These are phyloP conservation scores for Lecanosticta acicola DNA, from an alignment of 2,329 filamentous ascomycete species.

Conservation along the genomic window DNA sequence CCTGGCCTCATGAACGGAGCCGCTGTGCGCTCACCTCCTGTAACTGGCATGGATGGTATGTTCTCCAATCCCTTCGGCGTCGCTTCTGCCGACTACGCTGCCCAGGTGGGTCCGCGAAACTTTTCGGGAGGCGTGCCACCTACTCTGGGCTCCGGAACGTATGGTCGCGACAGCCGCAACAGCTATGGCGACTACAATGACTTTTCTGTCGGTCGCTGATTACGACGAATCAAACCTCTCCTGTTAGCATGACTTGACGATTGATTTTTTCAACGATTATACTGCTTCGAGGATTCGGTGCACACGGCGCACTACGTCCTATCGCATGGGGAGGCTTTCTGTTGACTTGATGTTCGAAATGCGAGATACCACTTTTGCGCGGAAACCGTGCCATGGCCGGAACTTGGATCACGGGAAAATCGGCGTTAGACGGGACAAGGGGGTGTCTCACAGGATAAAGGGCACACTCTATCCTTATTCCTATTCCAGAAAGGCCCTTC, in stretches of 20 bases:
- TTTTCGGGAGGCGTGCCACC: conserved; percentile 27
- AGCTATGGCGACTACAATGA: conserved; percentile 11
- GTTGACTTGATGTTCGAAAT: conserved; percentile 11
- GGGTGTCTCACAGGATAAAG: background rate
- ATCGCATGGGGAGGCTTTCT: conserved; percentile 12
- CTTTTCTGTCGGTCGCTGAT: background rate
- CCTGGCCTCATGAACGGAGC: conserved; percentile 39
- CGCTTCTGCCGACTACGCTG: conserved; percentile 17
- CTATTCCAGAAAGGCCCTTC: background rate
- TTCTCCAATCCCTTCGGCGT: conserved; percentile 27
- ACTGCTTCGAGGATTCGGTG: background rate
- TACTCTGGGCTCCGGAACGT: conserved; percentile 24
- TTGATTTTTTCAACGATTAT: background rate
- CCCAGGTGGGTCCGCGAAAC: conserved; percentile 21
- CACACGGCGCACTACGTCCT: conserved; percentile 13
- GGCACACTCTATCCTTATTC: background rate
- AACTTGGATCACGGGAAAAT: background rate
- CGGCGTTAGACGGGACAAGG: background rate
- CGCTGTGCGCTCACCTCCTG: conserved; percentile 14
- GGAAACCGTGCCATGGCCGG: conserved; percentile 13
- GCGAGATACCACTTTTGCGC: conserved; percentile 21
- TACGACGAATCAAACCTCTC: background rate
- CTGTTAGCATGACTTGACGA: background rate
- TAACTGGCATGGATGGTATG: conserved; percentile 24
- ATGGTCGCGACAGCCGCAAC: conserved; percentile 17